Base-by-base conservation (phyloP, 768 basidiomycete species). In the Trametopsis cervina region DNA sequence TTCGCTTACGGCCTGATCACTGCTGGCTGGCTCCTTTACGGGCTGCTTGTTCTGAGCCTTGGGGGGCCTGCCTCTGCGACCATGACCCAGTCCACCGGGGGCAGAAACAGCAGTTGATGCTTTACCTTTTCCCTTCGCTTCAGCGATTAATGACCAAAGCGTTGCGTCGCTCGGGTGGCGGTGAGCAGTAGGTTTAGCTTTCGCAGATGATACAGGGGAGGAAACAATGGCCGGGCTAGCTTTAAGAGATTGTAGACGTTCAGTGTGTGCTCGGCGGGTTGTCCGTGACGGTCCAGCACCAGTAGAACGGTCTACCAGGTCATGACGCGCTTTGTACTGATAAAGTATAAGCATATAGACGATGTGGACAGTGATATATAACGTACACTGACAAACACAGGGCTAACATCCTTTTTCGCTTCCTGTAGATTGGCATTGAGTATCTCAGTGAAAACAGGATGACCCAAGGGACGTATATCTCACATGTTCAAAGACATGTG, bases 391-490 rank as follows among this genome's bases (percentile, higher is more conserved):
- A 75, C 73, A 58, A 85, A 92, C n/a, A 86, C 86, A 23, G 66
- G 63, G 11, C 83, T 80, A 25, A 76, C 76, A 54, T 94, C 89
- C 44, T 65, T 51, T 60, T 93, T 93, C 4, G 87, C 87, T 26
- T 66, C 66, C 89, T 90, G 51, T 12, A 40, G 43, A 49, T 51
- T n/a, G n/a, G n/a, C n/a, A n/a, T n/a, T n/a, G n/a, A n/a, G n/a
- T n/a, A n/a, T n/a, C n/a, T n/a, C n/a, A n/a, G n/a, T n/a, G n/a
- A n/a, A n/a, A n/a, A n/a, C n/a, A n/a, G n/a, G n/a, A n/a, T n/a
- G n/a, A n/a, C n/a, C n/a, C n/a, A n/a, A n/a, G n/a, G n/a, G n/a
- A n/a, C n/a, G n/a, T n/a, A n/a, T n/a, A n/a, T n/a, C n/a, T n/a
- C n/a, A n/a, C n/a, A n/a, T n/a, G n/a, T n/a, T n/a, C n/a, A n/a